These are phyloP conservation scores for Beauveria varroae DNA, from an alignment of 2,329 filamentous ascomycete genomes.

Conservation along the genomic window DNA sequence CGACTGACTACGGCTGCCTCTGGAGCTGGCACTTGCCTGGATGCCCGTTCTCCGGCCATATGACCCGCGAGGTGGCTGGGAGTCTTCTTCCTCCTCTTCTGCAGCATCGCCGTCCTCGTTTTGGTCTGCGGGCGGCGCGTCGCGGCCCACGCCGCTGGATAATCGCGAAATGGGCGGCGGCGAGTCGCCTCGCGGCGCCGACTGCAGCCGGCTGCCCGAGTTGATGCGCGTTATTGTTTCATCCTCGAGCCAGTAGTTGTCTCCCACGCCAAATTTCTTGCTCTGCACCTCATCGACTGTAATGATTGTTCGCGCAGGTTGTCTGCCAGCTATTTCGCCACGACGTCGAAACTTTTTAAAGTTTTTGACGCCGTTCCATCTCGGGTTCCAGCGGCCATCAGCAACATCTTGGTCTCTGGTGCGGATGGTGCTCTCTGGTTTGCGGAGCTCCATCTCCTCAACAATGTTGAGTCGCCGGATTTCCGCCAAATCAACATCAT, in stretches of 20 bases:
- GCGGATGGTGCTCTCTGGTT: constrained; percentile 21
- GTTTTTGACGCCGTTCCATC: constrained; percentile 92
- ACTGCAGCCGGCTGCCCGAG: constrained; percentile 4
- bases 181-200: not conserved
- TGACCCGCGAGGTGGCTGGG: constrained; percentile 5
- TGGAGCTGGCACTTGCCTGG: not conserved
- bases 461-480: constrained; percentile 69
- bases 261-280: constrained; percentile 66
- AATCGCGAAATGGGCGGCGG: constrained; percentile 2
- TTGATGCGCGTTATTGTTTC: constrained; percentile 21
- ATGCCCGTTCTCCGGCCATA: not conserved
- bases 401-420: constrained; percentile 42
- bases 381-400: constrained; percentile 67
- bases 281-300: constrained; percentile 61
- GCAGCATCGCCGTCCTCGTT: constrained; percentile 19
- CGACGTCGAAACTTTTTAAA: constrained; percentile 79
- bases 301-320: constrained; percentile 53
- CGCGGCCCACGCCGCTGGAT: not conserved
- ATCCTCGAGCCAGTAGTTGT: constrained; percentile 67
- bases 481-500: constrained; percentile 62
- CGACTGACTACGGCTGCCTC: constrained; percentile 9
- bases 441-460: constrained; percentile 63
- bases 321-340: constrained; percentile 39
- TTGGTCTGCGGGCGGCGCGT: not conserved
- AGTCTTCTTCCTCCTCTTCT: constrained; percentile 11